Evolutionary conservation across 2,329 filamentous ascomycete genomes (phyloP).

Genomic region (Fusarium compactum): DNA sequence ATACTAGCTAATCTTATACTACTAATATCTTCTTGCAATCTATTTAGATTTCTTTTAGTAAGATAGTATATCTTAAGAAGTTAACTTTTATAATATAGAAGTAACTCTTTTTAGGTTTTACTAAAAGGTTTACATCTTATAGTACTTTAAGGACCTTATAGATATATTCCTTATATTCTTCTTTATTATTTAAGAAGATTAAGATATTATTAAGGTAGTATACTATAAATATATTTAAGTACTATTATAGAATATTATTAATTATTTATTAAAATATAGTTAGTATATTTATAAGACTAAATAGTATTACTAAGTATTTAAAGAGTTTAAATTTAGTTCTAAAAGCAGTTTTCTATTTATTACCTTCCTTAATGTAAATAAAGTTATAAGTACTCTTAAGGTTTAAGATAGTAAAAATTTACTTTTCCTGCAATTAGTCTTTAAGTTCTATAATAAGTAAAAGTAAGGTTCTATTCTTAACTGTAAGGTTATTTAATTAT

Average conservation of each 20-base stretch:
- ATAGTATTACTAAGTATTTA: neutral
- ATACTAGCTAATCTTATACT: neutral
- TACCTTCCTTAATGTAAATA: constrained; percentile 44
- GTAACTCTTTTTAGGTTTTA: neutral
- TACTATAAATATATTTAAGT: constrained; percentile 35
- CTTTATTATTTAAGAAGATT: constrained; percentile 35
- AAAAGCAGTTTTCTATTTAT: constrained; percentile 40
- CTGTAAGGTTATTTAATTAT: constrained; percentile 44
- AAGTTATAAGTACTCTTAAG: constrained; percentile 47
- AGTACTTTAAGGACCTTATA: constrained; percentile 28
- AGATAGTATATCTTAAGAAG: constrained; percentile 21
- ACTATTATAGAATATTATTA: constrained; percentile 30
- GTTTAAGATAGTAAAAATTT: constrained; percentile 30
- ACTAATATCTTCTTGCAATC: constrained; percentile 25
- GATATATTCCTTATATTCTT: constrained; percentile 35
- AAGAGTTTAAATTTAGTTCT: constrained; percentile 45
- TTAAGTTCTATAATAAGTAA: constrained; percentile 44
- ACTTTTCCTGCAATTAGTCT: constrained; percentile 33
- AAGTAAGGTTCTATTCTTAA: constrained; percentile 36
- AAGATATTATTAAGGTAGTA: constrained; percentile 41
- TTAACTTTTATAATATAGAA: constrained; percentile 16
- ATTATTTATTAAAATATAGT: constrained; percentile 42
- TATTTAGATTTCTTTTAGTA: constrained; percentile 23
- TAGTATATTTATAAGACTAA: neutral
- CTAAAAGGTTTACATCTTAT: constrained; percentile 25